Evolutionary conservation across 2,329 filamentous ascomycete genomes (phyloP).

Genomic region (Bipolaris cookei): DNA sequence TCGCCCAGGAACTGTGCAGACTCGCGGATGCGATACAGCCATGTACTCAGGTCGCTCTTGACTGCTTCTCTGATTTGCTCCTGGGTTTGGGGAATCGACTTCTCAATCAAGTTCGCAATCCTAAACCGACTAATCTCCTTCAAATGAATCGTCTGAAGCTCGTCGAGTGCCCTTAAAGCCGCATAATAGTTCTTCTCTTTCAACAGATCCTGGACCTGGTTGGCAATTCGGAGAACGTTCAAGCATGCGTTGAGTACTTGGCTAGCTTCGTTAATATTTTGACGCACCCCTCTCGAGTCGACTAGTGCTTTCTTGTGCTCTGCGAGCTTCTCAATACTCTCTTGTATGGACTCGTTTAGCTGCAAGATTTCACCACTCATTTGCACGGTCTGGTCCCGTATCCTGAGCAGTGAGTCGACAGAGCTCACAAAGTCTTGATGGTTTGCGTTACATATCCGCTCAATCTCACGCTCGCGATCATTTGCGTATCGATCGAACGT

Average conservation of each 20-base stretch:
- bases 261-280: slow-evolving; percentile 94
- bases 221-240: slow-evolving; percentile 89
- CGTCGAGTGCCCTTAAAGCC: slow-evolving; percentile 89
- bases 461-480: slow-evolving; percentile 88
- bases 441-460: slow-evolving; percentile 91
- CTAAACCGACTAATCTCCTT: slow-evolving; percentile 94
- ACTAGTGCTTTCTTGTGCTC: slow-evolving; percentile 94
- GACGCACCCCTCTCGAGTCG: slow-evolving; percentile 86
- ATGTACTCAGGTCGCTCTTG: slow-evolving; percentile 95
- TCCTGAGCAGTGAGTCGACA: slow-evolving; percentile 89
- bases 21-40: slow-evolving; percentile 93
- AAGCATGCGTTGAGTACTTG: slow-evolving; percentile 88
- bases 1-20: slow-evolving; percentile 96
- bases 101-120: slow-evolving; percentile 93
- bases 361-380: slow-evolving; percentile 90
- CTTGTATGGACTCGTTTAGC: slow-evolving; percentile 92
- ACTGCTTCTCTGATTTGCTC: slow-evolving; percentile 94
- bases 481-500: slow-evolving; percentile 81
- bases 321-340: slow-evolving; percentile 90
- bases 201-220: slow-evolving; percentile 90
- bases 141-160: slow-evolving; percentile 94
- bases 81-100: slow-evolving; percentile 90
- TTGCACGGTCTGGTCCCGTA: slow-evolving; percentile 86
- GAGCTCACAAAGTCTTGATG: slow-evolving; percentile 96
- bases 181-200: slow-evolving; percentile 95